Evolutionary conservation across 2,329 filamentous ascomycete species (phyloP), one percentile per base, ranked within the genome.

Genomic region (Seiridium cupressi): DNA sequence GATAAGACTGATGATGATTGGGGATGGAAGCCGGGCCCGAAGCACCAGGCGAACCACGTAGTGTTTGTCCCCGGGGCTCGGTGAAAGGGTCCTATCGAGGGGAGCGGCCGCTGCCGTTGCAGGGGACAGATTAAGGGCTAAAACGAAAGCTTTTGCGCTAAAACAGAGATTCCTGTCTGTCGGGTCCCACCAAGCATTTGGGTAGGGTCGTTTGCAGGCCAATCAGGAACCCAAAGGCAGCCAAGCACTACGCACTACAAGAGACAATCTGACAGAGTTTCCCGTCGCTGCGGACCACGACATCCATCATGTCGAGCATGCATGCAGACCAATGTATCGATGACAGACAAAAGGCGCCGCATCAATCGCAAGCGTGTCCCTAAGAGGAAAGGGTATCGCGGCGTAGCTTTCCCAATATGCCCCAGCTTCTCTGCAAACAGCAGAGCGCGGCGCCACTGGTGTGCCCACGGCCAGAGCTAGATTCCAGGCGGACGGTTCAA

Each of bases 91-190:
- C 2, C 38, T 42, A 13, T 42, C 13, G 32, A 34, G 31, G 31
- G 49, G 31, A 11, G 44, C 55, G 44, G 55, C 44, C 44, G 44
- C 55, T 51, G 55, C 44, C 44, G 55, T 58, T 47, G 38, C 42
- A 56, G 44, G 54, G 54, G 54, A 5, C 7, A 31, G 18, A 34
- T 31, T 26, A 36, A 55, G 35, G 35, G 18, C 42, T 58, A 51
- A 40, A 38, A 51, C 40, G 55, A 40, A 49, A 58, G 34, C 46
- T 46, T 40, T 31, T 40, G 55, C 55, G 55, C 55, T 58, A 58
- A 51, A 58, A 51, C 55, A 49, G 36, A 58, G 55, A 58, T 58
- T 58, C 55, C 55, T 58, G 55, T 51, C 55, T 58, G 55, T 58
- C 55, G 55, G 55, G 55, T 58, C 55, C 55, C 55, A 58, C 55